Base-by-base conservation (phyloP, 2,329 filamentous ascomycete genomes). In the Colletotrichum sp. region DNA sequence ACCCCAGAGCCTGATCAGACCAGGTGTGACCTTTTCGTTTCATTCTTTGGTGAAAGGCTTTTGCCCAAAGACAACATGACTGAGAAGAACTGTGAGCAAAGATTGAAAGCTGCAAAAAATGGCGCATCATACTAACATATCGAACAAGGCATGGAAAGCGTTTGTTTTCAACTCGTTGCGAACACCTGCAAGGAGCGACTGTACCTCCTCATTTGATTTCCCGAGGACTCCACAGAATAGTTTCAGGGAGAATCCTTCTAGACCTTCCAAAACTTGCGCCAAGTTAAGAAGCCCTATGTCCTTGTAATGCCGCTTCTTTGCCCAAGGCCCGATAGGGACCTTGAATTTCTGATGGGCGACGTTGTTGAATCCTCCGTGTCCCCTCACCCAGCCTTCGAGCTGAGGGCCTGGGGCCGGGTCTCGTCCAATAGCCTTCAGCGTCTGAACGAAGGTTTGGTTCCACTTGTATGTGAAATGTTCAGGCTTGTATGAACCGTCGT, bases 291-390 rank as follows among this genome's bases (percentile, higher is more conserved):
- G 26, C 0, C 84, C 84, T 8, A 85, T 78, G 48, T 85, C 81
- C 67, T 84, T 80, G 26, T 79, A 78, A 4, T 69, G 72, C 2
- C 77, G 74, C 39, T 84, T 82, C 71, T 83, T 84, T 6, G 85
- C 78, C 85, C 86, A 87, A 5, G 82, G 78, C 0, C 83, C 83
- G n/a, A 84, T 80, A 3, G 84, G 84, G 61, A 82, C 76, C 75
- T 83, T 83, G 72, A 81, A 84, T 16, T 79, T 55, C 10, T 77
- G 79, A 64, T 84, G 80, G 2, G 77, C 77, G 9, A 85, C 78
- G 65, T 83, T 81, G 10, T 77, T 70, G 75, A 87, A 87, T 2
- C 86, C 86, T 4, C 80, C 82, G 2, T 82, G 61, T 8, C 57
- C 80, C 26, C 75, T 78, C 18, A 86, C 78, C 80, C 82, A 84